Percentiles rank a stretch among this genome's conserved stretches.
Conservation (phyloP, 306 rosid species). For the Casuarina cunninghamiana region DNA sequence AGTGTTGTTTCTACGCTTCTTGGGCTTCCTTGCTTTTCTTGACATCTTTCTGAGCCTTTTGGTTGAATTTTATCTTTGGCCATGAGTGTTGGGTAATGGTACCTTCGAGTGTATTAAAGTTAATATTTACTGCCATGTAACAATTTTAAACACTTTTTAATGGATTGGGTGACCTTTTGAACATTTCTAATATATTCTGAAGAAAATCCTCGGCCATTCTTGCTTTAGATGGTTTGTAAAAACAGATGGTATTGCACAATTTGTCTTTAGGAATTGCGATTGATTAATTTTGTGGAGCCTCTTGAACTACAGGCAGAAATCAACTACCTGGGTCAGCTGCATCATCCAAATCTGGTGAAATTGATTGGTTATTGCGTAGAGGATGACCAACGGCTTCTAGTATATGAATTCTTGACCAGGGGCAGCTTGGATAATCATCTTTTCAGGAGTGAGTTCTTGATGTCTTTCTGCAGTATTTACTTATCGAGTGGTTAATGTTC, state of each 20-base stretch:
- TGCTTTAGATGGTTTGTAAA: slow-evolving; percentile 9
- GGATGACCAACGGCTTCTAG: slow-evolving; percentile 90
- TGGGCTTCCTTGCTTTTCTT: neutral
- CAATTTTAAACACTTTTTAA: slow-evolving; percentile 11
- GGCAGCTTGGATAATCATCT: slow-evolving; percentile 95
- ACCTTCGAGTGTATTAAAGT: slow-evolving; percentile 9
- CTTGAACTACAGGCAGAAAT: slow-evolving; percentile 73
- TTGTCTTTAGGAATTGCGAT: slow-evolving; percentile 13
- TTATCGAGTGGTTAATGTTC: slow-evolving; percentile 16
- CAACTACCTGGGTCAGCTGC: slow-evolving; percentile 87
- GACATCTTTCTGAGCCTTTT: neutral
- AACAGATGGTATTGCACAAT: slow-evolving; percentile 18
- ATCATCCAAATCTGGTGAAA: slow-evolving; percentile 90
- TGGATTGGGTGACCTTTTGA: slow-evolving; percentile 1
- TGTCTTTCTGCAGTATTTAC: slow-evolving; percentile 6
- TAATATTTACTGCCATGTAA: slow-evolving; percentile 11
- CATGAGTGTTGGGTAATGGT: neutral
- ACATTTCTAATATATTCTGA: neutral
- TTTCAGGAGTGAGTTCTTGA: slow-evolving; percentile 76
- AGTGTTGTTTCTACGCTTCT: slow-evolving; percentile 37
- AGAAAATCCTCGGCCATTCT: neutral
- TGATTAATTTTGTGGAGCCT: slow-evolving; percentile 25
- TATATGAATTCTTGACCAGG: slow-evolving; percentile 85
- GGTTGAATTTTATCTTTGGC: neutral
- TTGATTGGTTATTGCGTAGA: slow-evolving; percentile 94